Evolutionary conservation across 306 rosid genomes (phyloP).

Genomic region (Ammopiptanthus mongolicus): DNA sequence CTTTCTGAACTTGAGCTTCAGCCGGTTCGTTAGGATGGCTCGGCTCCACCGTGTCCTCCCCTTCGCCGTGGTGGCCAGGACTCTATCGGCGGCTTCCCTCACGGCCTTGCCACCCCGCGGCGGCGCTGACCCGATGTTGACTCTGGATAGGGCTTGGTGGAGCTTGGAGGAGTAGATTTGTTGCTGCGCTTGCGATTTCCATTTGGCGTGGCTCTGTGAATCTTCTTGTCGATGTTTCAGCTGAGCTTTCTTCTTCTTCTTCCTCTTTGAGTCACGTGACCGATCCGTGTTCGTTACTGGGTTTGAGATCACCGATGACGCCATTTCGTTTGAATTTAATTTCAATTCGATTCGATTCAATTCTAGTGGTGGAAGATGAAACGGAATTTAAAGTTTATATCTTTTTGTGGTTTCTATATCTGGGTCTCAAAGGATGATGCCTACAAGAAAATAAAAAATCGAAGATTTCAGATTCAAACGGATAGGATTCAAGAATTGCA

Average conservation of each 20-base stretch:
- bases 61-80: slow-evolving; percentile 70
- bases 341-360: neutral
- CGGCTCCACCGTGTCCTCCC: slow-evolving; percentile 94
- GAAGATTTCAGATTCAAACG: neutral
- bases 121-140: slow-evolving; percentile 29
- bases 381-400: neutral
- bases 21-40: slow-evolving; percentile 61
- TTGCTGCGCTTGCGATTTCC: slow-evolving; percentile 80
- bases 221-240: slow-evolving; percentile 29
- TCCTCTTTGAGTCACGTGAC: slow-evolving; percentile 48
- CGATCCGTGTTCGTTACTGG: slow-evolving; percentile 44
- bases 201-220: slow-evolving; percentile 35
- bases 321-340: slow-evolving; percentile 28
- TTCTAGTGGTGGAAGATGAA: neutral
- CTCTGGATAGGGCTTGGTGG: slow-evolving; percentile 54
- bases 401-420: neutral
- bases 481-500: neutral
- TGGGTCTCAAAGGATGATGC: neutral
- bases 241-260: slow-evolving; percentile 57
- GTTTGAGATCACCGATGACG: slow-evolving; percentile 51
- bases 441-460: neutral
- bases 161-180: slow-evolving; percentile 74
- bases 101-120: slow-evolving; percentile 58
- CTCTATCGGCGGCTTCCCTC: slow-evolving; percentile 79
- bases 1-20: slow-evolving; percentile 63